A percentile compares a stretch with the other conserved stretches of the same genome.
phyloP scores from a whole-genome alignment of 2,329 filamentous ascomycete species.

The Colletotrichum brevisporum region DNA sequence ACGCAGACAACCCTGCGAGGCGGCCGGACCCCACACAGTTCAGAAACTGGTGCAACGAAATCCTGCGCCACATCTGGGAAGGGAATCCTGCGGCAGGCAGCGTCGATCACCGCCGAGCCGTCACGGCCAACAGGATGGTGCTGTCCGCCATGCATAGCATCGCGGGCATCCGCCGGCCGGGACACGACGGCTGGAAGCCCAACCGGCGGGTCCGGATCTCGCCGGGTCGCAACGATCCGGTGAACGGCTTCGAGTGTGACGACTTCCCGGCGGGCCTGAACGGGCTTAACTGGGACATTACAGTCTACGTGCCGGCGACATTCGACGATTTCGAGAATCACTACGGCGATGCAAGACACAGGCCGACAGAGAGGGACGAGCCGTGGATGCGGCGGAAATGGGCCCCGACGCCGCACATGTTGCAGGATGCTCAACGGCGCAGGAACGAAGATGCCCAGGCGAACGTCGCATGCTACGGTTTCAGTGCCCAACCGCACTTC shows the following conservation, averaged over 20 bases:
- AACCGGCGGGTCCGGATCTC: background rate
- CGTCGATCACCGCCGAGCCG: slow-evolving; percentile 8
- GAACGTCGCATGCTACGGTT: slow-evolving; percentile 19
- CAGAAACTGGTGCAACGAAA: background rate
- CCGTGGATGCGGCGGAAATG: background rate
- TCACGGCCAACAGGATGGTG: slow-evolving; percentile 28
- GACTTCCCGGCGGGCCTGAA: slow-evolving; percentile 3
- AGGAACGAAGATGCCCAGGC: background rate
- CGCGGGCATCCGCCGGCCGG: slow-evolving; percentile 21
- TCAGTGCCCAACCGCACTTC: slow-evolving; percentile 9
- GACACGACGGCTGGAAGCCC: slow-evolving; percentile 11
- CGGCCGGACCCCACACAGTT: background rate
- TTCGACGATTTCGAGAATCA: background rate
- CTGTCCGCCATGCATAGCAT: slow-evolving; percentile 22
- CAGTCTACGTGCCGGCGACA: slow-evolving; percentile 4
- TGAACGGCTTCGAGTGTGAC: background rate
- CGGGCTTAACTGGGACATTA: background rate
- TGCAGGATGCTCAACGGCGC: background rate
- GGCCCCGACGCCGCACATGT: slow-evolving; percentile 14
- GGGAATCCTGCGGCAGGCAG: background rate
- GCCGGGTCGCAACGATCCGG: background rate
- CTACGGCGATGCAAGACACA: background rate
- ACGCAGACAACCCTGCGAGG: background rate
- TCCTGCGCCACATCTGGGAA: background rate
- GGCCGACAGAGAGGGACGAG: background rate